These are phyloP conservation scores for Globisporangium apiculatum DNA, from an alignment of 352 stramenopile genomes.

Conservation along the genomic window DNA sequence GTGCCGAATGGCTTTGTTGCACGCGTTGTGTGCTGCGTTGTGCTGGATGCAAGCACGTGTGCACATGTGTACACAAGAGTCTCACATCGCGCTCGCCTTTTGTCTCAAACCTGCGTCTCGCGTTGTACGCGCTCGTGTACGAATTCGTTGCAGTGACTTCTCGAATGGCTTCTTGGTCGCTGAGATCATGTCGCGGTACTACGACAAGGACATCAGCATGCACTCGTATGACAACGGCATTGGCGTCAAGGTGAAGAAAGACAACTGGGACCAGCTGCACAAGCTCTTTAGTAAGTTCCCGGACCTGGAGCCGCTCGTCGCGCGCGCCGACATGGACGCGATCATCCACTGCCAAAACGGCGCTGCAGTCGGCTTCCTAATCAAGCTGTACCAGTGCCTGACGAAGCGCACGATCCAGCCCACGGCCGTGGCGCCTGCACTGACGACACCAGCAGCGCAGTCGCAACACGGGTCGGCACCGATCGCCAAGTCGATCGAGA, in stretches of 20 bases:
- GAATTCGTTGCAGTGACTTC: constrained; percentile 54
- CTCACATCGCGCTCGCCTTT: too few species aligned
- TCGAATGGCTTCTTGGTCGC: constrained; percentile 88
- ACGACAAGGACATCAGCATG: constrained; percentile 91
- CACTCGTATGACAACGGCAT: constrained; percentile 92
- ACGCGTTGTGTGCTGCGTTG: neutral
- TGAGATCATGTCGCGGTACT: constrained; percentile 90
- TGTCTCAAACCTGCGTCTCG: too few species aligned
- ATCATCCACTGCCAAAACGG: constrained; percentile 90
- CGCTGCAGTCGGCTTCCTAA: constrained; percentile 76
- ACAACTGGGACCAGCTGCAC: constrained; percentile 89
- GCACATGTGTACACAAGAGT: too few species aligned
- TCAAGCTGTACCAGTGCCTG: constrained; percentile 87
- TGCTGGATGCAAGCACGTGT: neutral
- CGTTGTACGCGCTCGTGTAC: neutral
- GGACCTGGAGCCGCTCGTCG: constrained; percentile 55
- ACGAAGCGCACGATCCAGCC: constrained; percentile 84
- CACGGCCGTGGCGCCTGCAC: constrained; percentile 14
- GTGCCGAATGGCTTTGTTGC: constrained; percentile 6
- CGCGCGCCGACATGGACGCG: constrained; percentile 55
- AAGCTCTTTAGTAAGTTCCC: constrained; percentile 73
- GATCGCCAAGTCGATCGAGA: constrained; percentile 21
- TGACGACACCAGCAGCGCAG: constrained; percentile 7
- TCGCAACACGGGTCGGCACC: constrained; percentile 2
- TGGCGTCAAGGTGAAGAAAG: constrained; percentile 84